Evolutionary conservation across 2,329 filamentous ascomycete species (phyloP).

Genomic region (Lomentospora prolificans): DNA sequence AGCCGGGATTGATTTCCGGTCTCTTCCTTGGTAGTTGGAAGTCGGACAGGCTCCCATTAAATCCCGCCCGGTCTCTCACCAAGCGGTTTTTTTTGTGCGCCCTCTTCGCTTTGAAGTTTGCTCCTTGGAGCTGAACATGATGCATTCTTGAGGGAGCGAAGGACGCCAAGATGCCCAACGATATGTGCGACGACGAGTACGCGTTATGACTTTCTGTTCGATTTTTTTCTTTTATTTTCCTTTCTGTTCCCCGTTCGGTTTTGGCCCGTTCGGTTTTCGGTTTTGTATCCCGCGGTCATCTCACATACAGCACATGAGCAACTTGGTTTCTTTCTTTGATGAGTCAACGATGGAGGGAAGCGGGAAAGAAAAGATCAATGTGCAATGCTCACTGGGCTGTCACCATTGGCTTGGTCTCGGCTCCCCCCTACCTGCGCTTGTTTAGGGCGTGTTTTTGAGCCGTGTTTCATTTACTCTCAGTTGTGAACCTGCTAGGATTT

Average conservation of each 20-base stretch:
- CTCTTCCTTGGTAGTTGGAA: too few species aligned
- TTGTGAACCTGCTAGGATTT: neutral
- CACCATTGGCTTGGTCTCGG: too few species aligned
- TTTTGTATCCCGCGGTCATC: neutral
- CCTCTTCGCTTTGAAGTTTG: neutral
- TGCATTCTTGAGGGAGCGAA: too few species aligned
- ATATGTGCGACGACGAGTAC: neutral
- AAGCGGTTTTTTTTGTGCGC: neutral
- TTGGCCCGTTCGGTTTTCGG: neutral
- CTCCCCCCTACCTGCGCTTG: too few species aligned
- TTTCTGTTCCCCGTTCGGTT: constrained; percentile 1
- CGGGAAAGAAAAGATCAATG: neutral
- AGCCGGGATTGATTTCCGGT: neutral
- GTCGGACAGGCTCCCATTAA: neutral
- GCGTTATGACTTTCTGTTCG: constrained; percentile 1
- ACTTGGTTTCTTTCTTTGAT: neutral
- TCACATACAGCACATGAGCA: neutral
- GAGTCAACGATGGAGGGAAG: neutral
- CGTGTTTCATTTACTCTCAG: neutral
- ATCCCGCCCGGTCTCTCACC: neutral
- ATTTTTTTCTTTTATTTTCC: constrained; percentile 6
- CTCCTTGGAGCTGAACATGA: too few species aligned
- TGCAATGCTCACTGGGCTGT: too few species aligned
- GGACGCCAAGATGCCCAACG: neutral
- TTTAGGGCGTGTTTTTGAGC: too few species aligned